phyloP scores from a whole-genome alignment of 1,284 basidiomycete species.

The Pyrrhoderma lamaoense region DNA sequence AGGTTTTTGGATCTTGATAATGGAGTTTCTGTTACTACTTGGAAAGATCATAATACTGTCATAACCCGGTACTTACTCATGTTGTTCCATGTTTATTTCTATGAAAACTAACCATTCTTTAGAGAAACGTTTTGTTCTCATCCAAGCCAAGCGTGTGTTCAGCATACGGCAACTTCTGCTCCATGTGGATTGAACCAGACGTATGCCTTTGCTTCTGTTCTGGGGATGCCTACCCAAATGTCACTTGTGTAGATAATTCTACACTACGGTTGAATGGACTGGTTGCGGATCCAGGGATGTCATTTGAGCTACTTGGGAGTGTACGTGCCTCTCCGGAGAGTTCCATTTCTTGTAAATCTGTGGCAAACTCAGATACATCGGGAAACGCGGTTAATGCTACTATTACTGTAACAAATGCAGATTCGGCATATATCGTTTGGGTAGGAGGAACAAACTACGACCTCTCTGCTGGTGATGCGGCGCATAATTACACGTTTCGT shows the following conservation, averaged over 20 bases:
- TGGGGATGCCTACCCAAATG: slow-evolving; percentile 44
- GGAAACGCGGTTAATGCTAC: slow-evolving; percentile 42
- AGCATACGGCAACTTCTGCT: slow-evolving; percentile 35
- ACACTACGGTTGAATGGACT: slow-evolving; percentile 52
- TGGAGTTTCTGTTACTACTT: slow-evolving; percentile 47
- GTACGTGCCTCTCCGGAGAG: slow-evolving; percentile 30
- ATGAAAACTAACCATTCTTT: slow-evolving; percentile 38
- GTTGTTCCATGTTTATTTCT: slow-evolving; percentile 6
- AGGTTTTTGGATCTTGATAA: slow-evolving; percentile 66
- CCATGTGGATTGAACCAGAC: slow-evolving; percentile 26
- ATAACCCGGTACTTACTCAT: slow-evolving; percentile 38
- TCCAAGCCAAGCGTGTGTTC: slow-evolving; percentile 50
- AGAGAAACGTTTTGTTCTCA: slow-evolving; percentile 50
- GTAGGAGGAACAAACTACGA: slow-evolving; percentile 64
- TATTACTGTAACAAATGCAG: slow-evolving; percentile 36
- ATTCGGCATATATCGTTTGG: slow-evolving; percentile 58
- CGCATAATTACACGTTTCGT: slow-evolving; percentile 51
- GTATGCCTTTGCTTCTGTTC: slow-evolving; percentile 44
- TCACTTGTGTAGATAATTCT: slow-evolving; percentile 50
- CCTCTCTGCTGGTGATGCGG: slow-evolving; percentile 50
- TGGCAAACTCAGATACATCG: slow-evolving; percentile 17
- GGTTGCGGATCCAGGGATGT: slow-evolving; percentile 52
- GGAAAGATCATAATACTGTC: slow-evolving; percentile 42
- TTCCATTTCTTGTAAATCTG: slow-evolving; percentile 29
- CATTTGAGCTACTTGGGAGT: slow-evolving; percentile 57